Evolutionary conservation across 2,329 filamentous ascomycete genomes (phyloP), one percentile per base, ranked within the genome.

Genomic region (Ascochyta fabae): DNA sequence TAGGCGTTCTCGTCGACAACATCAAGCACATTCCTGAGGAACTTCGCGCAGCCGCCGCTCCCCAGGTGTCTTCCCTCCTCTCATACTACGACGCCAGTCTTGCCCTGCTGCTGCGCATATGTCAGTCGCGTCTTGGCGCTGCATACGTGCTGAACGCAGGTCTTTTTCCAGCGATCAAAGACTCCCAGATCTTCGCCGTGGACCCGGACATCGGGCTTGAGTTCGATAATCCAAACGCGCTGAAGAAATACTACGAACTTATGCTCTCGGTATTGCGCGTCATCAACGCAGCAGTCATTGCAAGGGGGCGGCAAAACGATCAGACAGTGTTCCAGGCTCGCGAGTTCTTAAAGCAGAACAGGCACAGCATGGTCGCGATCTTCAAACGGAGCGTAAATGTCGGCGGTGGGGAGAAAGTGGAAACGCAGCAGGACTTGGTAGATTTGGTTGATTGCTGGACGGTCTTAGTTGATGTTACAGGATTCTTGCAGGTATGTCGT

Each of bases 171-270:
- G 84, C 91, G 0, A 80, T 98, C 26, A 89, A 90, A 59, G 85
- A 89, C 52, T 96, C 92, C 0, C 86, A 87, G n/a, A 83, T 98
- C 22, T 99, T 98, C 74, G 82, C 87, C 8, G 90, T 90, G 12
- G 95, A 99, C 73, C 95, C 95, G 0, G 95, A 99, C 74, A 86
- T 99, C 50, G 92, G 96, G 57, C 86, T 93, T 54, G 86, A 91
- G 64, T 84, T 88, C 51, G 83, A 87, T 50, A 88, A 92, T 65
- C 80, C 85, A 3, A 81, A 84, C 54, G 89, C 91, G 3, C 82
- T 96, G 19, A 85, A 87, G 61, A 88, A 88, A 69, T 96, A 96
- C 77, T 98, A 96, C 76, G 84, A 87, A 43, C 83, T 99, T 6
- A 86, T 99, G 15, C 86, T 91, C 34, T 86, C 89, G 51, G 84